Evolutionary conservation across 2,329 filamentous ascomycete genomes (phyloP).

Genomic region (Venturia oleaginea): DNA sequence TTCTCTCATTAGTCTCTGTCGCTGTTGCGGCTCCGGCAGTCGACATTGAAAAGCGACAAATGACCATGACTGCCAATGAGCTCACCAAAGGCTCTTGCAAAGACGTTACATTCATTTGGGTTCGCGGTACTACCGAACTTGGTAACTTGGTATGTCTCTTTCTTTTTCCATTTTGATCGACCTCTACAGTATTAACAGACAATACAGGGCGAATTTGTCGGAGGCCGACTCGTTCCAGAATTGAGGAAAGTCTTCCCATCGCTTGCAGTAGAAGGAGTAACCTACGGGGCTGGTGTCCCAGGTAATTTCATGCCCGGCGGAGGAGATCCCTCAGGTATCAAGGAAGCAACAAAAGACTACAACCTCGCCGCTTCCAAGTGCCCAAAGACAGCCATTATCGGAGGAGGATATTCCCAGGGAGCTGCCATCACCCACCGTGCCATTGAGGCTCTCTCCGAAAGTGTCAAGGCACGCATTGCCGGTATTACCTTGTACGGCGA

Average conservation of each 20-base stretch:
- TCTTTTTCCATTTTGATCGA: not conserved
- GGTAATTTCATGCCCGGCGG: slow-evolving; percentile 28
- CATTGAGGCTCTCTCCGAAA: slow-evolving; percentile 22
- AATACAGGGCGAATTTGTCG: slow-evolving; percentile 1
- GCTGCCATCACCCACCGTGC: slow-evolving; percentile 30
- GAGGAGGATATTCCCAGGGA: slow-evolving; percentile 35
- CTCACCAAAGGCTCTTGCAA: slow-evolving; percentile 21
- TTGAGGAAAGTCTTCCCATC: not conserved
- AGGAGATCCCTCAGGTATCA: slow-evolving; percentile 25
- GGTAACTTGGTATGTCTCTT: slow-evolving; percentile 28
- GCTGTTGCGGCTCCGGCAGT: slow-evolving; percentile 8
- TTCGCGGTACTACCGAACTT: slow-evolving; percentile 31
- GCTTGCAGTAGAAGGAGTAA: slow-evolving; percentile 21
- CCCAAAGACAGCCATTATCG: slow-evolving; percentile 28
- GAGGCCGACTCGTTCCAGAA: not conserved
- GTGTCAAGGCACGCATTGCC: slow-evolving; percentile 24
- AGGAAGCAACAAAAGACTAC: slow-evolving; percentile 29
- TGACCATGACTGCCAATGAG: not conserved
- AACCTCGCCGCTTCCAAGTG: slow-evolving; percentile 29
- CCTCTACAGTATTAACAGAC: not conserved
- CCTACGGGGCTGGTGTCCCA: slow-evolving; percentile 28
- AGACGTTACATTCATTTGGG: slow-evolving; percentile 32
- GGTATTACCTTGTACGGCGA: slow-evolving; percentile 33
- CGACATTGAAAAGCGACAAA: not conserved
- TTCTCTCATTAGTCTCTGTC: not conserved